A percentile compares a stretch with the other conserved stretches of the same genome.
These are phyloP conservation scores for Thuja plicata DNA, from an alignment of 83 land plant species.

Conservation along the genomic window DNA sequence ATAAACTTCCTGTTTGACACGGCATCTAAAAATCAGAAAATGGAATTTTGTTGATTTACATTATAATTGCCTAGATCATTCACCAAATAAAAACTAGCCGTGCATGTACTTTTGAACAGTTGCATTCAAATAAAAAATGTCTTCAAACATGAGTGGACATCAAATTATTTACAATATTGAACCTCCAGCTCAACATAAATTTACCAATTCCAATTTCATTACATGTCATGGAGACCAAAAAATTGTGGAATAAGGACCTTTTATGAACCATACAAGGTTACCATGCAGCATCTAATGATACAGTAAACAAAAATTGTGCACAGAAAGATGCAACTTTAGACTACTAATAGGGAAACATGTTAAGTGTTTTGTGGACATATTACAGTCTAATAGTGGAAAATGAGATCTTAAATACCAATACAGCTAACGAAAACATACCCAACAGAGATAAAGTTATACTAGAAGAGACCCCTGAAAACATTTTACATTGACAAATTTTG, in stretches of 20 bases:
- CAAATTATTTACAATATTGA: not conserved
- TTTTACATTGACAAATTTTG: not conserved
- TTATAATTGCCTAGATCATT: not conserved
- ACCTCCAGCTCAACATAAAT: not conserved
- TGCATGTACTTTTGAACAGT: not conserved
- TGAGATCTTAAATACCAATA: not conserved
- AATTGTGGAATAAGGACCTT: not conserved
- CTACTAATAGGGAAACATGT: not conserved
- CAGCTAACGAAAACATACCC: not conserved
- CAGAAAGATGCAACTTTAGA: not conserved
- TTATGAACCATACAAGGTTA: not conserved
- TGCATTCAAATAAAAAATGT: too few relatives aligned
- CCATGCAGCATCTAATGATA: not conserved
- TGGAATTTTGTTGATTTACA: not conserved
- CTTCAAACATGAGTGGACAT: not conserved
- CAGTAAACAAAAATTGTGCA: not conserved
- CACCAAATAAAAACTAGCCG: conserved; percentile 1
- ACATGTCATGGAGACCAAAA: not conserved
- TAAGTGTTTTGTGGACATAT: not conserved
- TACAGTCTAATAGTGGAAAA: not conserved
- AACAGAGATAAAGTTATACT: not conserved
- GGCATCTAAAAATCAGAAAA: not conserved
- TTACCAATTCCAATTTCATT: not conserved
- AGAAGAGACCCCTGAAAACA: not conserved
- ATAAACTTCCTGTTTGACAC: not conserved